Percentiles rank a stretch among this genome's conserved stretches.
phyloP scores from a whole-genome alignment of 2,329 filamentous ascomycete species.

The Ophiocordyceps polyrhachis-furcata region DNA sequence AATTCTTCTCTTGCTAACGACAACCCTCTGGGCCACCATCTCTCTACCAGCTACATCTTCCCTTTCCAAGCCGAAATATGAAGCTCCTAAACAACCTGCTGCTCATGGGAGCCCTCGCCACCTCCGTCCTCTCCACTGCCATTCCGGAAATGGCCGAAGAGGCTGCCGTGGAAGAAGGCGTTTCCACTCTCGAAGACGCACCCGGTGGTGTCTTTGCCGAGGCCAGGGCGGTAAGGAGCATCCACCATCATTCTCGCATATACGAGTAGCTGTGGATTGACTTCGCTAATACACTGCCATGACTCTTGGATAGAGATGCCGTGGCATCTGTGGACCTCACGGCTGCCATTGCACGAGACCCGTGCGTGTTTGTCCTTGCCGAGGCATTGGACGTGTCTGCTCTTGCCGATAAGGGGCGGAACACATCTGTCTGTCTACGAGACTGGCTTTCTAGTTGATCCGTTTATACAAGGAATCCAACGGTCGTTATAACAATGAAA shows the following conservation, averaged over 20 bases:
- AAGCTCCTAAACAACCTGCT: not conserved
- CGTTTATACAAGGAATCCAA: too few species aligned
- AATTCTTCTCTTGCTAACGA: not conserved
- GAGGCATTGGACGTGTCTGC: not conserved
- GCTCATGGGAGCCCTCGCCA: not conserved
- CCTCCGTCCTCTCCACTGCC: not conserved
- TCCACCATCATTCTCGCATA: not conserved
- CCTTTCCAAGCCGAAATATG: not conserved
- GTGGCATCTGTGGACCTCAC: not conserved
- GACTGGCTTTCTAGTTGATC: too few species aligned
- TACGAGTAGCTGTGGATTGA: too few species aligned
- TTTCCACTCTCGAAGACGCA: not conserved
- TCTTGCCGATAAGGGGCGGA: not conserved
- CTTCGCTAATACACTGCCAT: too few species aligned
- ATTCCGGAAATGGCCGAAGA: not conserved
- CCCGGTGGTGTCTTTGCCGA: not conserved
- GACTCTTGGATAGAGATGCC: not conserved
- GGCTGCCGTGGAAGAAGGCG: not conserved
- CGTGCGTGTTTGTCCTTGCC: constrained; percentile 1
- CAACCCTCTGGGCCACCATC: not conserved
- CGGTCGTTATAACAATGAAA: too few species aligned
- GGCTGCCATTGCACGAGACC: constrained; percentile 1
- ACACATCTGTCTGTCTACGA: too few species aligned
- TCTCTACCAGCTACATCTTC: not conserved
- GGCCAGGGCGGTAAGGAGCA: not conserved